Percentiles rank a stretch among this genome's conserved stretches.
Conservation (phyloP, 495 filamentous ascomycete species). For the Penicillium angulare region DNA sequence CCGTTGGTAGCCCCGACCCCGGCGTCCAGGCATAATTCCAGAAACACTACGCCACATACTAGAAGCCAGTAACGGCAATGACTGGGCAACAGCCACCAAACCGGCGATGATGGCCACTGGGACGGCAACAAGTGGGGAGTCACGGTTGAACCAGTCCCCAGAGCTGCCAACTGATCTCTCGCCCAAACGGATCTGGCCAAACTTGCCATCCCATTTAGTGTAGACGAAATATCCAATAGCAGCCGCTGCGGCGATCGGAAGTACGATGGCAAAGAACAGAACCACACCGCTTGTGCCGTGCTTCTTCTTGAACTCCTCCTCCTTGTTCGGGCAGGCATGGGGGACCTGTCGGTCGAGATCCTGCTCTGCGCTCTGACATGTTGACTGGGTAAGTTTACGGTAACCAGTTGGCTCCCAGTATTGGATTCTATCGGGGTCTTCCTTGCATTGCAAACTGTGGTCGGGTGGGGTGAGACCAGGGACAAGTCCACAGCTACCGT, state of each 20-base stretch:
- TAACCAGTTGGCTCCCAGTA: slow-evolving; percentile 85
- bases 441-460: slow-evolving; percentile 60
- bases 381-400: slow-evolving; percentile 85
- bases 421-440: slow-evolving; percentile 63
- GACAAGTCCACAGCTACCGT: slow-evolving; percentile 75
- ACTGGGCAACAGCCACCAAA: slow-evolving; percentile 68
- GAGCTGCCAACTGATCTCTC: slow-evolving; percentile 45
- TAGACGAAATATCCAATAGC: slow-evolving; percentile 83
- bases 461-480: slow-evolving; percentile 65
- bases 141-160: slow-evolving; percentile 55
- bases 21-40: slow-evolving; percentile 41
- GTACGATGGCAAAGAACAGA: slow-evolving; percentile 83
- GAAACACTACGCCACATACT: slow-evolving; percentile 65
- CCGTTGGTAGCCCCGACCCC: slow-evolving; percentile 46
- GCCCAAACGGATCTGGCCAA: slow-evolving; percentile 84
- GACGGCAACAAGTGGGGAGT: slow-evolving; percentile 69
- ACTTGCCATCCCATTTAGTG: slow-evolving; percentile 81
- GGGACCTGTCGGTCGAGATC: slow-evolving; percentile 63
- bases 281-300: slow-evolving; percentile 68
- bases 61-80: slow-evolving; percentile 67
- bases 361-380: slow-evolving; percentile 66
- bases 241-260: slow-evolving; percentile 66
- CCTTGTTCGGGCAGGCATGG: slow-evolving; percentile 67
- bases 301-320: slow-evolving; percentile 71
- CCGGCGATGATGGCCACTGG: slow-evolving; percentile 77